A percentile compares a stretch with the other conserved stretches of the same genome.
phyloP scores from a whole-genome alignment of 2,329 filamentous ascomycete genomes.

The Alternaria tenuissima region DNA sequence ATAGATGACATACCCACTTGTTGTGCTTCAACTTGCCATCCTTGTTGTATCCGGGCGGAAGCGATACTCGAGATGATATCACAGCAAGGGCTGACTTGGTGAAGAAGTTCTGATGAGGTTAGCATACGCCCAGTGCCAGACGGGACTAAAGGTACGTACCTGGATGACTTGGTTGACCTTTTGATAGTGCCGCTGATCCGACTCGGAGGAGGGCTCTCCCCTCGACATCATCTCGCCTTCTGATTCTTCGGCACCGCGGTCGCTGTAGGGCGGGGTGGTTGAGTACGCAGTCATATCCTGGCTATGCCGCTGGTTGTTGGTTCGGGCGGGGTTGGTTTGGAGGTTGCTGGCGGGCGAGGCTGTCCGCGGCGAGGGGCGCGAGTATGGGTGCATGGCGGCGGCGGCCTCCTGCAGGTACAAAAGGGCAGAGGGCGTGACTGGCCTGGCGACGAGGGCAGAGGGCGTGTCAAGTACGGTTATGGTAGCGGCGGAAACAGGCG shows the following conservation, averaged over 20 bases:
- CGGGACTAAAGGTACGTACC: slow-evolving; percentile 60
- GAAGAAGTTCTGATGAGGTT: slow-evolving; percentile 78
- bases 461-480: slow-evolving; percentile 33
- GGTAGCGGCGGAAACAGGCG: slow-evolving; percentile 45
- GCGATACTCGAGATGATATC: slow-evolving; percentile 78
- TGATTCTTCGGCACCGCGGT: slow-evolving; percentile 61
- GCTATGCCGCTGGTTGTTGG: slow-evolving; percentile 77
- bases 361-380: slow-evolving; percentile 75
- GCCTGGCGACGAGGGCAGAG: slow-evolving; percentile 19
- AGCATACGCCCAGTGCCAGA: slow-evolving; percentile 21
- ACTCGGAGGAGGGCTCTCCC: slow-evolving; percentile 39
- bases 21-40: slow-evolving; percentile 74
- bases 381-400: slow-evolving; percentile 80
- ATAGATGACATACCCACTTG: slow-evolving; percentile 75
- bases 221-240: slow-evolving; percentile 55
- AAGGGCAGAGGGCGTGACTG: slow-evolving; percentile 10
- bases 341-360: slow-evolving; percentile 77
- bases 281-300: slow-evolving; percentile 61
- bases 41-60: slow-evolving; percentile 66
- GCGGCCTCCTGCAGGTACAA: slow-evolving; percentile 34
- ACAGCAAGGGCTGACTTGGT: slow-evolving; percentile 87
- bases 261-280: slow-evolving; percentile 59
- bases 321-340: slow-evolving; percentile 74
- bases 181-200: slow-evolving; percentile 46
- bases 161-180: slow-evolving; percentile 95